phyloP scores from a whole-genome alignment of 1,284 basidiomycete genomes.

The Ceratobasidium sp. region DNA sequence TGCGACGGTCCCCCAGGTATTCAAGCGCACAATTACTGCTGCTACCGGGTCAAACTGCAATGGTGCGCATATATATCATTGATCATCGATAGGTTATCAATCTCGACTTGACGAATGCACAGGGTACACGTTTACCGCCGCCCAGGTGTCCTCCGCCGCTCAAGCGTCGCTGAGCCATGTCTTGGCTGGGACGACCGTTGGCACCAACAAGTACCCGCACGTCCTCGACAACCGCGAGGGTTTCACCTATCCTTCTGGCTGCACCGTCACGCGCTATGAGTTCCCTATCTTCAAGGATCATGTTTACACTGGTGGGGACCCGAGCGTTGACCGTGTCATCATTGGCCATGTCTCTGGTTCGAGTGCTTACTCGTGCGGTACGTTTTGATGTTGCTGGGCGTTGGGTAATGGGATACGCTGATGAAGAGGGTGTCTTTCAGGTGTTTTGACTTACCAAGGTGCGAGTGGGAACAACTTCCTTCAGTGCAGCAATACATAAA shows the following conservation, averaged over 20 bases:
- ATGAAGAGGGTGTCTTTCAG: neutral
- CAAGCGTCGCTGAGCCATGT: constrained; percentile 19
- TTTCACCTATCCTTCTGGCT: constrained; percentile 35
- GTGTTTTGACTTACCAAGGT: constrained; percentile 29
- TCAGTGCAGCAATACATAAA: constrained; percentile 22
- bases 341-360: constrained; percentile 34
- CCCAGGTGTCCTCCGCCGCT: constrained; percentile 25
- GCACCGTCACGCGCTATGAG: constrained; percentile 36
- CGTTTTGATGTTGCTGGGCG: neutral
- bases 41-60: constrained; percentile 37
- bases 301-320: constrained; percentile 34
- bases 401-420: neutral
- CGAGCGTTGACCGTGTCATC: constrained; percentile 34
- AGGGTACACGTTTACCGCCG: constrained; percentile 31
- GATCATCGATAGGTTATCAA: neutral
- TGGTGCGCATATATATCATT: neutral
- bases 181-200: constrained; percentile 33
- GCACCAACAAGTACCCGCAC: constrained; percentile 30
- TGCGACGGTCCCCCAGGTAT: constrained; percentile 6
- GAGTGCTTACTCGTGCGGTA: constrained; percentile 35
- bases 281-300: constrained; percentile 20
- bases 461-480: constrained; percentile 39
- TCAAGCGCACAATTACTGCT: constrained; percentile 28
- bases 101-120: neutral
- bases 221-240: constrained; percentile 37